These are phyloP conservation scores for Nepenthes gracilis DNA, from an alignment of 148 eudicot genomes.

Conservation along the genomic window DNA sequence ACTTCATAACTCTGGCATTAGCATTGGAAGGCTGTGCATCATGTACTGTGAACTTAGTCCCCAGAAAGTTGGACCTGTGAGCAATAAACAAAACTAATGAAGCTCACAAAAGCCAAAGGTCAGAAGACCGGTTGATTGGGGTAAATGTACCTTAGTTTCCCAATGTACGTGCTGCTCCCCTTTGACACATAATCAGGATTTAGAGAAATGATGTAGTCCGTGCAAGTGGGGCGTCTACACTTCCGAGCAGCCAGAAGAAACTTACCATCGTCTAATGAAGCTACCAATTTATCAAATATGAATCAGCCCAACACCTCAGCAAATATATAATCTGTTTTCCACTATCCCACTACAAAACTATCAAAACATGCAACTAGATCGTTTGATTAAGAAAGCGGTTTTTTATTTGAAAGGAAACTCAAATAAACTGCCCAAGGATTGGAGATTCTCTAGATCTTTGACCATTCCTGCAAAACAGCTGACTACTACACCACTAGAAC, in stretches of 20 bases:
- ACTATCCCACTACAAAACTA: background rate
- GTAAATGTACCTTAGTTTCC: constrained; percentile 63
- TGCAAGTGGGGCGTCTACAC: constrained; percentile 71
- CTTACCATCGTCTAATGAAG: constrained; percentile 72
- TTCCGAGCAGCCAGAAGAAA: constrained; percentile 77
- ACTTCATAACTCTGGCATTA: constrained; percentile 51
- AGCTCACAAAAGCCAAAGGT: background rate
- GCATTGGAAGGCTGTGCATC: constrained; percentile 73
- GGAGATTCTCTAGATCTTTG: background rate
- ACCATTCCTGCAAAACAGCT: too few species aligned
- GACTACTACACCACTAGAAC: background rate
- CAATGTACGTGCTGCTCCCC: constrained; percentile 67
- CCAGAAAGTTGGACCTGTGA: constrained; percentile 75
- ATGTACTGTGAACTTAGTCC: constrained; percentile 76
- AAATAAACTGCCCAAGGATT: background rate
- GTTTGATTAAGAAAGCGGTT: too few species aligned
- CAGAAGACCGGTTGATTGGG: background rate
- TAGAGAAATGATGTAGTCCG: constrained; percentile 67
- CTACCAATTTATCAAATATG: constrained; percentile 16
- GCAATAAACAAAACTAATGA: background rate
- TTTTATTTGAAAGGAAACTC: too few species aligned
- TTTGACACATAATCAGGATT: constrained; percentile 57
- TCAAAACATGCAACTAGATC: background rate
- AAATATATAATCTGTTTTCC: background rate
- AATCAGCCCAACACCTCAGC: background rate